These are phyloP conservation scores for Colletotrichum lini DNA, from an alignment of 2,329 filamentous ascomycete species.

Conservation along the genomic window DNA sequence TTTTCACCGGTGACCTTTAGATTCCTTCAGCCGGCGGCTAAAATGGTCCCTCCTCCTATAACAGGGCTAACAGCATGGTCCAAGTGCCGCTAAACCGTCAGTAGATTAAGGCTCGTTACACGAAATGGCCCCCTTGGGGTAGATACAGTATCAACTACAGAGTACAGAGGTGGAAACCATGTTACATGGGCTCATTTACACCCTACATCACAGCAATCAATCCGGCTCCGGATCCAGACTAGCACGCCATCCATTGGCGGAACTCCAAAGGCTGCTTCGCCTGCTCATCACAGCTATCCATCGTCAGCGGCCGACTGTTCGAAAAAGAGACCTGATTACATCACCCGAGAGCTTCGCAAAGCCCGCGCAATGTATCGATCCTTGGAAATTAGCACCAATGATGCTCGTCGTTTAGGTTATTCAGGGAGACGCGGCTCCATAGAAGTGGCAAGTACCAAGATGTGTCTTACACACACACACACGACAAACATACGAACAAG, in stretches of 20 bases:
- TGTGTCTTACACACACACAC: not conserved
- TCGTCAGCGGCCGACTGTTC: not conserved
- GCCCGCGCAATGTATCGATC: not conserved
- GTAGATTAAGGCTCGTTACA: not conserved
- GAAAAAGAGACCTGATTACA: not conserved
- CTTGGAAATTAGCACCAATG: constrained; percentile 6
- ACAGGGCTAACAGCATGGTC: not conserved
- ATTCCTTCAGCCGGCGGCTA: constrained; percentile 7
- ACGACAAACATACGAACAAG: not conserved
- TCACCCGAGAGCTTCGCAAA: constrained; percentile 13
- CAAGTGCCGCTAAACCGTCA: not conserved
- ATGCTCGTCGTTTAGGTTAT: constrained; percentile 11
- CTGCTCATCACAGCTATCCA: constrained; percentile 4
- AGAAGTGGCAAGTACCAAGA: not conserved
- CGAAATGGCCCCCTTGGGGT: not conserved
- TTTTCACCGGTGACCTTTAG: no score
- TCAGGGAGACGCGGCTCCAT: constrained; percentile 22
- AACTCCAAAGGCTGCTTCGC: constrained; percentile 3
- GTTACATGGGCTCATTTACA: constrained; percentile 23
- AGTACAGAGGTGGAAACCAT: constrained; percentile 9
- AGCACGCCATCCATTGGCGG: constrained; percentile 19
- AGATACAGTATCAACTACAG: not conserved
- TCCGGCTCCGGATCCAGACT: constrained; percentile 18
- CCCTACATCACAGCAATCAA: constrained; percentile 27
- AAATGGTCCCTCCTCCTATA: not conserved